A percentile compares a stretch with the other conserved stretches of the same genome.
These are phyloP conservation scores for Gentiana macrophylla DNA, from an alignment of 257 asterid genomes.

Conservation along the genomic window DNA sequence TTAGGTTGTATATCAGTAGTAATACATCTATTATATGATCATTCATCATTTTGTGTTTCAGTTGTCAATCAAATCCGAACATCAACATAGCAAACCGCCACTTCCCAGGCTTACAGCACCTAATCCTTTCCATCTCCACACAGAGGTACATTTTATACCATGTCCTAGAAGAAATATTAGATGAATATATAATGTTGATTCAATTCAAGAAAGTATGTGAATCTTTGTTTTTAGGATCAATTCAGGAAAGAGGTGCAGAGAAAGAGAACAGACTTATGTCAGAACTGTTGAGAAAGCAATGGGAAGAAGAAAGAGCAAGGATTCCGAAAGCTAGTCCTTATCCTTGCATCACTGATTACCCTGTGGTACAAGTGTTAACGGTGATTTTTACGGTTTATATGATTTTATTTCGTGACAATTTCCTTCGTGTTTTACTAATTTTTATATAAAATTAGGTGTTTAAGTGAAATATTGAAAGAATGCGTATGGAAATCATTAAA, in stretches of 20 bases:
- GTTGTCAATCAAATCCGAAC: slow-evolving; percentile 74
- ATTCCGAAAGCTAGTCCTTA: slow-evolving; percentile 79
- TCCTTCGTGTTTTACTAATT: no score
- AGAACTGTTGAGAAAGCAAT: slow-evolving; percentile 60
- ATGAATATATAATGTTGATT: neutral
- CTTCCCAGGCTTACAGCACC: slow-evolving; percentile 54
- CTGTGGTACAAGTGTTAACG: slow-evolving; percentile 39
- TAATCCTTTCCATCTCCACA: slow-evolving; percentile 83
- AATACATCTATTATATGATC: neutral
- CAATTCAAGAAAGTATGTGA: neutral
- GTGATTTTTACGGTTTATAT: no score
- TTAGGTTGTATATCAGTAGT: no score
- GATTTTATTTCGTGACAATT: no score
- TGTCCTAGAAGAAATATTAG: no score
- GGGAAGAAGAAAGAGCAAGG: slow-evolving; percentile 79
- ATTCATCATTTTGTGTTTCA: slow-evolving; percentile 16
- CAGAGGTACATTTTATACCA: slow-evolving; percentile 41
- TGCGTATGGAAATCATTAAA: no score
- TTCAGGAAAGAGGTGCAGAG: slow-evolving; percentile 86
- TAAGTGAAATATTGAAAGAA: no score
- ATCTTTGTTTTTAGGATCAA: neutral
- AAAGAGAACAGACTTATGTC: slow-evolving; percentile 49
- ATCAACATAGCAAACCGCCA: slow-evolving; percentile 49
- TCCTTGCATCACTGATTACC: slow-evolving; percentile 95
- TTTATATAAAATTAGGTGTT: no score